Evolutionary conservation across 1,284 basidiomycete genomes (phyloP).

Genomic region (Pyrrhoderma lamaoense): DNA sequence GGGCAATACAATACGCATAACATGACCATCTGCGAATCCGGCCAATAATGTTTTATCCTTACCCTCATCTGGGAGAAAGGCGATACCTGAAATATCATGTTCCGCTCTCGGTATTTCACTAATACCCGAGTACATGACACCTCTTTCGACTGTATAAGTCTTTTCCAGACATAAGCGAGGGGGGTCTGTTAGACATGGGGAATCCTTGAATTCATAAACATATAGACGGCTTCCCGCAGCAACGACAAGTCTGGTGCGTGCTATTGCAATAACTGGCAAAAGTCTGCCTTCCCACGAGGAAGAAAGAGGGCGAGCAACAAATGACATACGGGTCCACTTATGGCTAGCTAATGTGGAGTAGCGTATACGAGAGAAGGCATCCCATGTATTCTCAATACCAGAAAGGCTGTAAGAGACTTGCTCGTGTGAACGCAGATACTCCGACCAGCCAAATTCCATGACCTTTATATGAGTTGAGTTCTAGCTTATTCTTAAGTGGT

Average conservation of each 20-base stretch:
- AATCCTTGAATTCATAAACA: slow-evolving; percentile 45
- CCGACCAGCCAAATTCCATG: slow-evolving; percentile 51
- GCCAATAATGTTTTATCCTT: slow-evolving; percentile 45
- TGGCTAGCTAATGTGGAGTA: slow-evolving; percentile 49
- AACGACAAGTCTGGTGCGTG: slow-evolving; percentile 48
- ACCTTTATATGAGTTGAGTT: slow-evolving; percentile 38
- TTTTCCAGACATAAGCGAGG: slow-evolving; percentile 47
- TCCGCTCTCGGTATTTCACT: neutral
- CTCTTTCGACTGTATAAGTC: slow-evolving; percentile 32
- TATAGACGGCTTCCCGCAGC: slow-evolving; percentile 54
- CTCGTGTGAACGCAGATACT: slow-evolving; percentile 40
- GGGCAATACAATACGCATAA: slow-evolving; percentile 41
- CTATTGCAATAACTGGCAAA: slow-evolving; percentile 55
- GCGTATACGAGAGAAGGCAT: slow-evolving; percentile 36
- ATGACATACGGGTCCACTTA: slow-evolving; percentile 45
- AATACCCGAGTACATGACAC: slow-evolving; percentile 27
- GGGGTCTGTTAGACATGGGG: slow-evolving; percentile 25
- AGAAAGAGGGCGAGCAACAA: slow-evolving; percentile 63
- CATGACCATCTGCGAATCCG: slow-evolving; percentile 53
- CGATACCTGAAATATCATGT: slow-evolving; percentile 47
- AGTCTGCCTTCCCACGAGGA: slow-evolving; percentile 51
- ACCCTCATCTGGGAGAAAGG: slow-evolving; percentile 42
- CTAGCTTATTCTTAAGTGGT: neutral
- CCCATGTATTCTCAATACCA: slow-evolving; percentile 40
- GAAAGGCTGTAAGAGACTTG: slow-evolving; percentile 48